phyloP scores from a whole-genome alignment of 2,329 filamentous ascomycete species.

The Phyllosticta capitalensis region DNA sequence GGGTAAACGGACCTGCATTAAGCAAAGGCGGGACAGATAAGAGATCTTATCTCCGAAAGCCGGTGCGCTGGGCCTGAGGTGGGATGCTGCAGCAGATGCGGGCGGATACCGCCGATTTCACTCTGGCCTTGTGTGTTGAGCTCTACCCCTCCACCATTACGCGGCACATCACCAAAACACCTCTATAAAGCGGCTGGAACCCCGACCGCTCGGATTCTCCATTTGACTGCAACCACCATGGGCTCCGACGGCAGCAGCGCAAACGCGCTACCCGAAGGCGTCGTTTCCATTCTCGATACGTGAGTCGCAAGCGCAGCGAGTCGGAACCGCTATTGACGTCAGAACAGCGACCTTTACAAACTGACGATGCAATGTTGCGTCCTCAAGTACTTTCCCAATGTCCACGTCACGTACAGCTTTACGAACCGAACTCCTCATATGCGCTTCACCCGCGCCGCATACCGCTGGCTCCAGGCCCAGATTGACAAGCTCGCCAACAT shows the following conservation, averaged over 20 bases:
- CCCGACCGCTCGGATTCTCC: not conserved
- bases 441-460: slow-evolving; percentile 75
- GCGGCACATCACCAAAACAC: not conserved
- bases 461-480: slow-evolving; percentile 75
- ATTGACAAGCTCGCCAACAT: slow-evolving; percentile 78
- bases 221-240: not conserved
- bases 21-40: not conserved
- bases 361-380: slow-evolving; percentile 91
- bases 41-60: not conserved
- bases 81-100: not conserved
- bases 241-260: not conserved
- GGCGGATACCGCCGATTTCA: not conserved
- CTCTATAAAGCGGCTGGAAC: too few species aligned
- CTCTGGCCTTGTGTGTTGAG: not conserved
- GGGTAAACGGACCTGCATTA: not conserved
- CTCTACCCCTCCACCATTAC: not conserved
- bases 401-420: slow-evolving; percentile 79
- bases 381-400: slow-evolving; percentile 78
- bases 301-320: slow-evolving; percentile 11
- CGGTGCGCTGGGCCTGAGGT: not conserved
- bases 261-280: slow-evolving; percentile 26
- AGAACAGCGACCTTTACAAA: slow-evolving; percentile 68
- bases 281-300: slow-evolving; percentile 40
- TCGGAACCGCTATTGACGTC: slow-evolving; percentile 25
- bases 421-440: slow-evolving; percentile 94